Evolutionary conservation across 2,329 filamentous ascomycete species (phyloP).

Genomic region (Diatrype stigma): DNA sequence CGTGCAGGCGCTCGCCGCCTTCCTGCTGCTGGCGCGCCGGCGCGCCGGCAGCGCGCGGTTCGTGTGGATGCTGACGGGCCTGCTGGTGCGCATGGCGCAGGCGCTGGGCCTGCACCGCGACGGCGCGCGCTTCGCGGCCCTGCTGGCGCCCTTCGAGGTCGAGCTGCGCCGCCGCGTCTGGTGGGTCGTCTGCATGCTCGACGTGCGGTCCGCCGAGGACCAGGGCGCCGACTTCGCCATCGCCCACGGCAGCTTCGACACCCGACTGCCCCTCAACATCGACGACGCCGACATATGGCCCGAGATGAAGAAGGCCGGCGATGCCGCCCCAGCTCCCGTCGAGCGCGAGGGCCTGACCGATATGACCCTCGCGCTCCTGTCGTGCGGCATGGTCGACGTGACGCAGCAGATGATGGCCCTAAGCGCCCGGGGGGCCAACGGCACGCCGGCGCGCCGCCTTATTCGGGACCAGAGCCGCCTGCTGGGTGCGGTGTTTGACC

Average conservation of each 20-base stretch:
- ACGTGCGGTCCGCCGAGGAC: conserved; percentile 57
- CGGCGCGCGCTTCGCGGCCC: conserved; percentile 43
- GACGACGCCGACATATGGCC: conserved; percentile 44
- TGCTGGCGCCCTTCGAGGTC: conserved; percentile 53
- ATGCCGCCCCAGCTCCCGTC: too few relatives aligned
- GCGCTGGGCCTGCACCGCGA: conserved; percentile 59
- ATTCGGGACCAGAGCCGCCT: conserved; percentile 36
- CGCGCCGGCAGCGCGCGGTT: conserved; percentile 36
- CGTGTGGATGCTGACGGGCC: conserved; percentile 54
- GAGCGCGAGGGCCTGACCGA: conserved; percentile 42
- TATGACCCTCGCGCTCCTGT: conserved; percentile 38
- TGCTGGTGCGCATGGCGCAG: conserved; percentile 55
- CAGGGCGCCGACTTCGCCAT: conserved; percentile 61
- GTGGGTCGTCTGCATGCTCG: conserved; percentile 58
- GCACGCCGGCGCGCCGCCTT: conserved; percentile 10
- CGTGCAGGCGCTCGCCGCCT: conserved; percentile 49
- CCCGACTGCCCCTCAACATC: conserved; percentile 44
- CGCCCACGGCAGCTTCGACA: conserved; percentile 54
- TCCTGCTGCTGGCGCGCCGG: conserved; percentile 47
- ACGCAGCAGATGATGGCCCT: conserved; percentile 35
- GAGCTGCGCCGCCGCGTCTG: conserved; percentile 57
- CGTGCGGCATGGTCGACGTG: conserved; percentile 31
- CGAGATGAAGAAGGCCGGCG: conserved; percentile 27
- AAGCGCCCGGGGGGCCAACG: conserved; percentile 16
- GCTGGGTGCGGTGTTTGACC: conserved; percentile 16